Evolutionary conservation across 208 protist species (phyloP).

Genomic region (Acanthamoeba culbertsoni): DNA sequence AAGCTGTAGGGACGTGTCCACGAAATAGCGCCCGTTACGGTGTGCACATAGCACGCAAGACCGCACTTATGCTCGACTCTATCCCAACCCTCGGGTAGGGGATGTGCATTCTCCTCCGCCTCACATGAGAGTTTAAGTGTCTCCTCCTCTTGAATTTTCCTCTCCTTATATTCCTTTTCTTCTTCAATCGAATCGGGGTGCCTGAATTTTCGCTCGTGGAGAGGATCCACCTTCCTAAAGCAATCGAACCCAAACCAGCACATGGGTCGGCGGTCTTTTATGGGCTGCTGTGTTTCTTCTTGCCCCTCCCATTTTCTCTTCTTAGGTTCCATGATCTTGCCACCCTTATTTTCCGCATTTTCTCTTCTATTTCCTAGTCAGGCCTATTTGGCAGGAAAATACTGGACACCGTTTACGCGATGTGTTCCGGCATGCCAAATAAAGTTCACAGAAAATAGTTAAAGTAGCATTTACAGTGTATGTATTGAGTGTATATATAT

Average conservation of each 20-base stretch:
- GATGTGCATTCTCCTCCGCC: neutral
- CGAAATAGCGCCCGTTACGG: neutral
- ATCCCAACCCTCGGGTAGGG: neutral
- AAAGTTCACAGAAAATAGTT: no score
- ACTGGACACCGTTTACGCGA: no score
- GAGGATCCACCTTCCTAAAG: neutral
- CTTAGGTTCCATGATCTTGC: no score
- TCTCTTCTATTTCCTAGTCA: no score
- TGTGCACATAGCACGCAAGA: neutral
- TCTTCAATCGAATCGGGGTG: neutral
- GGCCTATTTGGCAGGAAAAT: no score
- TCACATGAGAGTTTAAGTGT: neutral
- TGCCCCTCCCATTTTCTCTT: no score
- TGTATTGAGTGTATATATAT: no score
- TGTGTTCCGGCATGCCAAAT: no score
- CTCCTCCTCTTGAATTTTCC: neutral
- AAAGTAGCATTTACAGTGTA: no score
- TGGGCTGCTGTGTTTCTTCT: no score
- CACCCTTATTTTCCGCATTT: no score
- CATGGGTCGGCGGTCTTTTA: no score
- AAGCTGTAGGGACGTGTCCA: conserved; percentile 35
- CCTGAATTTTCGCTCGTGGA: neutral
- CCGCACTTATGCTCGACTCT: neutral
- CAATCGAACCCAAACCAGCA: conserved; percentile 35
- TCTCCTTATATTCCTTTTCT: neutral